Base-by-base conservation (phyloP, 2,329 filamentous ascomycete genomes). In the Calonectria leucothoes region DNA sequence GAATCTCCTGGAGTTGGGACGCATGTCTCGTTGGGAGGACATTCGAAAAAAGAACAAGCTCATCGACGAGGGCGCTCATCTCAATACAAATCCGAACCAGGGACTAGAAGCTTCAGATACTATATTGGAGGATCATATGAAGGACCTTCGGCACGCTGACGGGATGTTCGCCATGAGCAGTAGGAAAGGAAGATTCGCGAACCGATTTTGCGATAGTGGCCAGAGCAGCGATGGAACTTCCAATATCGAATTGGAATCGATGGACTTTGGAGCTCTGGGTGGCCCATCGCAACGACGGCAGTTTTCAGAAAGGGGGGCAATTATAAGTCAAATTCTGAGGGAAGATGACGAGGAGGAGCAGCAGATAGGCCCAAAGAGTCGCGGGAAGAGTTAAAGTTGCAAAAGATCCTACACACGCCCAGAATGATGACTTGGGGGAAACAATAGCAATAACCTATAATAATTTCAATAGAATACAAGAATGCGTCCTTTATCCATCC, bases 11-110 rank as follows among this genome's bases (percentile, higher is more conserved):
- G 94, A 96, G 82, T 84, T 94, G 72, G 94, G 94, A 0, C 84
- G 86, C 42, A 86, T 93, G 87, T 93, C 89, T 65, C 87, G 94
- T 49, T 96, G 93, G 92, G 93, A 90, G 29, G 93, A 95, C 82
- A 95, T 96, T 73, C 87, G 91, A 73, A 88, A 85, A 76, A 89
- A 88, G 80, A 93, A 93, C 78, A 86, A 85, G 57, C 84, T 93
- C 63, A 87, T 92, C 61, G 90, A 91, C 76, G 82, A 82, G 10
- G 82, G 81, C 15, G 79, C 80, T 7, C 84, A 85, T 74, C 77
- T 85, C 35, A 85, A 85, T 65, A 82, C 80, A 23, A 84, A 83
- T 14, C 74, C 83, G 37, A 82, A 82, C 31, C 82, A 84, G 45
- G 85, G 84, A 0, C 66, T 85, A 3, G 83, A 82, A 45, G 84